A percentile compares a stretch with the other conserved stretches of the same genome.
These are phyloP conservation scores for Xylaria sp. DNA, from an alignment of 2,329 filamentous ascomycete species.

Conservation along the genomic window DNA sequence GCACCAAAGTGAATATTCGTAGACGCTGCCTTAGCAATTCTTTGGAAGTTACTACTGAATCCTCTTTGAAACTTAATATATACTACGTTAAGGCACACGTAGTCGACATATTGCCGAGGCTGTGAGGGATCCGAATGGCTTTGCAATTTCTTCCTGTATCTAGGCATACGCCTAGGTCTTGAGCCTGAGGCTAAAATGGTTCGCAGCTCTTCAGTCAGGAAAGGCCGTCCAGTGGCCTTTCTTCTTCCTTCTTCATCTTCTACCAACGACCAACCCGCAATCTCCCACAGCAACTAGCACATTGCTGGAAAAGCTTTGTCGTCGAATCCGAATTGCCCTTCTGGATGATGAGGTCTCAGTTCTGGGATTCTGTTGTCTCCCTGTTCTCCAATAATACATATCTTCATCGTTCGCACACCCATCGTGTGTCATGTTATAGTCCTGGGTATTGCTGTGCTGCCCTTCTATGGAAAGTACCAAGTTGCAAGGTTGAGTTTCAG, in stretches of 20 bases:
- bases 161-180: background rate
- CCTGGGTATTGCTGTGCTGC: background rate
- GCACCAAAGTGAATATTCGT: background rate
- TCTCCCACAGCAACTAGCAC: background rate
- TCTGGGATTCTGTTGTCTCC: background rate
- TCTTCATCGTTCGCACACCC: background rate
- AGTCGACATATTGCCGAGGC: background rate
- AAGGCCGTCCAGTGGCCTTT: background rate
- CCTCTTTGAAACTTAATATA: background rate
- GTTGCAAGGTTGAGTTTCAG: slow-evolving; percentile 26
- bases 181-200: background rate
- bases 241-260: background rate
- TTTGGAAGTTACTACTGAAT: background rate
- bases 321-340: background rate
- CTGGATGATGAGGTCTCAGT: background rate
- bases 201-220: slow-evolving; percentile 1
- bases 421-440: slow-evolving; percentile 8
- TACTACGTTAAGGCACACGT: background rate
- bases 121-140: background rate
- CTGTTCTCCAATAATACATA: background rate
- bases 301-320: background rate
- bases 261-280: background rate
- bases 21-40: background rate
- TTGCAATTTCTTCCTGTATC: background rate
- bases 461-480: background rate